Percentiles rank a stretch among this genome's conserved stretches.
Conservation (phyloP, 2,329 filamentous ascomycete genomes). For the Conoideocrella luteorostrata region DNA sequence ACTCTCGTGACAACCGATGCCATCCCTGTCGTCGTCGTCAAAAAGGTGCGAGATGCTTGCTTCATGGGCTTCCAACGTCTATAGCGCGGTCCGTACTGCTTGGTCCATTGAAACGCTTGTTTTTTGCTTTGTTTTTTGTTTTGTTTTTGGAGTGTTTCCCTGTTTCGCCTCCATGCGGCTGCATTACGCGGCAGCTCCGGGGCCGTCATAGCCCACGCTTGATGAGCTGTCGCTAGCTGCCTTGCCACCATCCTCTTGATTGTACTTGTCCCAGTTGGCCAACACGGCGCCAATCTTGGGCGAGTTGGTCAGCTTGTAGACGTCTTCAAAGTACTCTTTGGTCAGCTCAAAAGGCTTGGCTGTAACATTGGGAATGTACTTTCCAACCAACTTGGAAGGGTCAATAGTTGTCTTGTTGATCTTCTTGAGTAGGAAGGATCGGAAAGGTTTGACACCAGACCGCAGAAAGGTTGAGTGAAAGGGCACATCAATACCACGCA, state of each 20-base stretch:
- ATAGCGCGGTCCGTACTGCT: slow-evolving; percentile 2
- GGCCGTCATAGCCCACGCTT: slow-evolving; percentile 35
- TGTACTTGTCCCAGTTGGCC: slow-evolving; percentile 78
- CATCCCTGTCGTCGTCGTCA: slow-evolving; percentile 11
- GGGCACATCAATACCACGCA: slow-evolving; percentile 94
- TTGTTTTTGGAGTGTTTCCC: background rate
- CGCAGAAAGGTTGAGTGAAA: slow-evolving; percentile 99
- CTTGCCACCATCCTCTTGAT: slow-evolving; percentile 40
- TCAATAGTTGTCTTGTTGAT: slow-evolving; percentile 99
- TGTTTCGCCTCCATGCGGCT: slow-evolving; percentile 14
- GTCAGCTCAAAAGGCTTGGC: slow-evolving; percentile 91
- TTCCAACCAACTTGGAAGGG: slow-evolving; percentile 90
- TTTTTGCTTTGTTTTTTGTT: background rate
- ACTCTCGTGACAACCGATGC: slow-evolving; percentile 8
- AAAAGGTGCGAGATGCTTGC: background rate
- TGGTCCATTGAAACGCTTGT: background rate
- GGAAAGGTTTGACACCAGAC: slow-evolving; percentile 97
- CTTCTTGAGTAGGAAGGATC: slow-evolving; percentile 97
- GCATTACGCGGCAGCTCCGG: slow-evolving; percentile 33
- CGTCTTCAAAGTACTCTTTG: slow-evolving; percentile 99
- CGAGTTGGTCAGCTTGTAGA: slow-evolving; percentile 86
- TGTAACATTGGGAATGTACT: slow-evolving; percentile 99
- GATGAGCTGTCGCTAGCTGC: slow-evolving; percentile 32
- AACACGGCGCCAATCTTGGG: slow-evolving; percentile 71
- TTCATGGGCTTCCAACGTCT: slow-evolving; percentile 1